Percentiles rank a stretch among this genome's conserved stretches.
phyloP scores from a whole-genome alignment of 148 eudicot genomes.

The Bassia scoparia region DNA sequence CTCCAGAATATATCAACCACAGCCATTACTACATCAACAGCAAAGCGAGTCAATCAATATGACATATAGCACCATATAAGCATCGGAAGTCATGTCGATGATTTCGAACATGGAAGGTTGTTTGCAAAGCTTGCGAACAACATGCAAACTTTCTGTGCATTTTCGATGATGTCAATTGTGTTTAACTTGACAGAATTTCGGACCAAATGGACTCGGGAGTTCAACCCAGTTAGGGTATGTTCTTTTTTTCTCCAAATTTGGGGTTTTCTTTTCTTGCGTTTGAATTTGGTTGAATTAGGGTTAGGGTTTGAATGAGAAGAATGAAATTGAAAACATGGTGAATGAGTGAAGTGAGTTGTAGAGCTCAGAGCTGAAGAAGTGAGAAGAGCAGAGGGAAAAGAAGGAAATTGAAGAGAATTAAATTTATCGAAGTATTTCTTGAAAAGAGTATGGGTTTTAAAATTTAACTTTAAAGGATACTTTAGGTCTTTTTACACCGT shows the following conservation, averaged over 20 bases:
- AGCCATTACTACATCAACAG: constrained; percentile 43
- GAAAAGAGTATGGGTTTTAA: no score
- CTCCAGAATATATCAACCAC: constrained; percentile 31
- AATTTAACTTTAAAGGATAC: no score
- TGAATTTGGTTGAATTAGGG: not conserved
- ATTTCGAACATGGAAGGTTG: constrained; percentile 51
- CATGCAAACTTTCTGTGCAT: constrained; percentile 20
- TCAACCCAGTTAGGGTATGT: constrained; percentile 15
- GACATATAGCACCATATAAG: constrained; percentile 6
- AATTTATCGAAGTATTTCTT: no score
- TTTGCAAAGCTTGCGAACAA: constrained; percentile 34
- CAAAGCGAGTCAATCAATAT: constrained; percentile 33
- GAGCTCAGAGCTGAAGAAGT: no score
- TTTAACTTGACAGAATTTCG: constrained; percentile 18
- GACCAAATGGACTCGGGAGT: constrained; percentile 23
- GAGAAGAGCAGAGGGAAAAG: no score
- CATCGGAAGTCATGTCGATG: constrained; percentile 32
- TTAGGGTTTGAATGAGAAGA: not conserved
- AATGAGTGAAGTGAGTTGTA: not conserved
- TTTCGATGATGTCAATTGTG: constrained; percentile 23
- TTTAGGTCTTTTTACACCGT: no score
- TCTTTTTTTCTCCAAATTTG: not conserved
- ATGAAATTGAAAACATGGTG: constrained; percentile 1
- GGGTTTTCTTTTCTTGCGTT: not conserved
- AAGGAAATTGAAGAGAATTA: no score